phyloP scores from a whole-genome alignment of 2,329 filamentous ascomycete genomes.

The Apiospora pterosperma region DNA sequence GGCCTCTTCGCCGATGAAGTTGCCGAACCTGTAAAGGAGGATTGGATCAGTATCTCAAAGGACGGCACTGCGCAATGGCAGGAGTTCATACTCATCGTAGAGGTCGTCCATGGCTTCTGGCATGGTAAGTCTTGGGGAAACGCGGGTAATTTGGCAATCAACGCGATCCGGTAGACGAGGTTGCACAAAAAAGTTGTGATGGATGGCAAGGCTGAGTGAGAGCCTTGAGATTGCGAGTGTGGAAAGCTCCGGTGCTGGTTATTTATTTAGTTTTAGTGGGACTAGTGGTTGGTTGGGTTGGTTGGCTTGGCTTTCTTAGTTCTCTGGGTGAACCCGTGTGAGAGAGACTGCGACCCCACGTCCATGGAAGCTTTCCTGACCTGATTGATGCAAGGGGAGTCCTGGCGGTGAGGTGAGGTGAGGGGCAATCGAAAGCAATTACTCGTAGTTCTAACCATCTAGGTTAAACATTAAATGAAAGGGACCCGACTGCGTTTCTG shows the following conservation, averaged over 20 bases:
- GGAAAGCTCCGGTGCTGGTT: neutral
- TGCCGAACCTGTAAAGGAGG: conserved; percentile 70
- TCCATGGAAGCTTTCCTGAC: neutral
- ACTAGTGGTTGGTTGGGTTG: no score
- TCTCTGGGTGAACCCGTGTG: neutral
- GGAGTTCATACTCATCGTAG: conserved; percentile 76
- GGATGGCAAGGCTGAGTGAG: conserved; percentile 2
- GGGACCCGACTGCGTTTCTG: neutral
- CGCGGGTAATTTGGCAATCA: conserved; percentile 17
- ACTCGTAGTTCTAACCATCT: neutral
- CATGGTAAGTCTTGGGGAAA: neutral
- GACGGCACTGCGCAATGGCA: no score
- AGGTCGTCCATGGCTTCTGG: conserved; percentile 76
- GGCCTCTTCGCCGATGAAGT: conserved; percentile 92
- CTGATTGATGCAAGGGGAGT: neutral
- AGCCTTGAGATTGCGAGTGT: no score
- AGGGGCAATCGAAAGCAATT: conserved; percentile 8
- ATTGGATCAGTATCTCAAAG: conserved; percentile 15
- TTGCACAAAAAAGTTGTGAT: conserved; percentile 3
- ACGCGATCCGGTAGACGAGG: conserved; percentile 1
- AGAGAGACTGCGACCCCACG: no score
- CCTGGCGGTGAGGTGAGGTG: conserved; percentile 5
- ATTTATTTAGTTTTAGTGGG: neutral
- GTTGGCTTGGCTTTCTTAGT: neutral
- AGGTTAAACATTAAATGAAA: no score